Conservation (phyloP, 169 alveolate species). For the Plasmodium falciparum region DNA sequence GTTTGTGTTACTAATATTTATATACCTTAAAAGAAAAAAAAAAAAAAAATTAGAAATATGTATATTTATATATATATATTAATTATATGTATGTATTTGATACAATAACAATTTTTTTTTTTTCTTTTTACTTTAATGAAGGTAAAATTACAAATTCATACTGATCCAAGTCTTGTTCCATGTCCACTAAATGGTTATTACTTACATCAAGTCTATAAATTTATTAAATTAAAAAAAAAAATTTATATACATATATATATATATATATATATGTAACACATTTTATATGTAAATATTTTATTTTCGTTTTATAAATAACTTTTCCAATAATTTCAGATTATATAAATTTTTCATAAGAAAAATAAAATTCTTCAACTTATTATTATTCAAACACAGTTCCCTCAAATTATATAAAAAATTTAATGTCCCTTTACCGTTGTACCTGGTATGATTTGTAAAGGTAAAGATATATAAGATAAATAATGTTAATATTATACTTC, state of each 20-base stretch:
- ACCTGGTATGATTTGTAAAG: constrained; percentile 11
- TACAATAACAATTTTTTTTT: background rate
- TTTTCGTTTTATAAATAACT: constrained; percentile 16
- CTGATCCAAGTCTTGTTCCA: constrained; percentile 50
- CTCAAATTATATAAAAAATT: constrained; percentile 62
- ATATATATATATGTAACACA: background rate
- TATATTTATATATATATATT: background rate
- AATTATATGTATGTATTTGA: background rate
- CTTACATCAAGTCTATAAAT: constrained; percentile 62
- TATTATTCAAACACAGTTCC: constrained; percentile 44
- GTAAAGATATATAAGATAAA: background rate
- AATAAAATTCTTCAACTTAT: constrained; percentile 26
- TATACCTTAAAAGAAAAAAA: constrained; percentile 33
- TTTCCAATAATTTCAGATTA: constrained; percentile 69
- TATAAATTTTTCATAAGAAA: constrained; percentile 62
- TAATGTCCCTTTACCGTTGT: constrained; percentile 43
- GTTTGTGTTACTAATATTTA: constrained; percentile 58
- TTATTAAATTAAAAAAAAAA: constrained; percentile 14
- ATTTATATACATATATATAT: constrained; percentile 1
- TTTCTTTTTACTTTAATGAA: constrained; percentile 41
- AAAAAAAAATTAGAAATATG: background rate
- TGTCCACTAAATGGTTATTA: constrained; percentile 29
- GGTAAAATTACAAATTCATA: constrained; percentile 39
- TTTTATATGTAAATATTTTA: background rate
- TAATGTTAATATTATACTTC: no score